Evolutionary conservation across 192 early-diverging fungal species (phyloP), one percentile per base, ranked within the genome.

Genomic region (Physocladia obscura): DNA sequence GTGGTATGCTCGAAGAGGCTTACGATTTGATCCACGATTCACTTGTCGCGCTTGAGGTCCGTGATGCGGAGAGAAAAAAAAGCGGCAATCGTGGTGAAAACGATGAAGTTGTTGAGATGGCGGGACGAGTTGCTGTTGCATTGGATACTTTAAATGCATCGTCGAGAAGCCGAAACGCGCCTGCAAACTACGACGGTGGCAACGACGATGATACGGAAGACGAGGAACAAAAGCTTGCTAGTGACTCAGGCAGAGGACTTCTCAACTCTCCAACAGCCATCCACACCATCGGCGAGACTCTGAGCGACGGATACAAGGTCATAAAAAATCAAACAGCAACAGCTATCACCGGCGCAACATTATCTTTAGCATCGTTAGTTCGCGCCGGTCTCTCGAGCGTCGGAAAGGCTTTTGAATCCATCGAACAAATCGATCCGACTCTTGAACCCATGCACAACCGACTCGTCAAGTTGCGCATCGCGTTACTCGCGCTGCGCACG

Each of bases 1-100:
- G 19, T 36, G 74, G 64, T 22, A 26, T 70, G 61, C 72, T 75
- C 0, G 74, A 76, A 13, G 67, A 76, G 24, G 76, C 76, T 11
- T 77, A 70, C 38, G 76, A 77, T 26, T 37, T 77, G 11, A 40
- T 77, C 21, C 76, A 77, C 67, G 67, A 76, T 26, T 77, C 67
- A 35, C 34, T 74, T 11, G 61, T 76, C 11, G 69, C n/a, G 21
- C 11, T 65, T 17, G 74, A 76, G 35, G 4, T 5, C 8, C 44
- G 19, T 6, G 34, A 56, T 31, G 19, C 26, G 40, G 6, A 58
- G 4, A 1, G 27, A 36, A 58, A 0, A 4, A 58, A 36, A 34
- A 11, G 15, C 38, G 49, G 36, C 57, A 21, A 32, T 2, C 3
- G 8, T 38, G 67, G 22, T 22, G 52, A 55, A 5, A 38, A 36